phyloP scores from a whole-genome alignment of 2,329 filamentous ascomycete species.

The Aspergillus felis region DNA sequence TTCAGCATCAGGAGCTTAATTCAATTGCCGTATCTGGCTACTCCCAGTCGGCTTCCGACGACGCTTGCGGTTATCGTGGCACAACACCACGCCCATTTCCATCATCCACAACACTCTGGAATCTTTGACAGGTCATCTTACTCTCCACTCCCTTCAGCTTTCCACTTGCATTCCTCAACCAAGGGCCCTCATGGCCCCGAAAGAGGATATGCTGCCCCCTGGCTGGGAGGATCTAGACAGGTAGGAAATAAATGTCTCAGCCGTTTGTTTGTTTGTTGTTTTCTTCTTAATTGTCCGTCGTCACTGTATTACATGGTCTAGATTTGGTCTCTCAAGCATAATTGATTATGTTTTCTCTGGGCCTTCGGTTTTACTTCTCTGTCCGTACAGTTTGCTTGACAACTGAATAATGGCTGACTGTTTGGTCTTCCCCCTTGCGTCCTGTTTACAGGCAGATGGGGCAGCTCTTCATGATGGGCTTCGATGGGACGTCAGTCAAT shows the following conservation, averaged over 20 bases:
- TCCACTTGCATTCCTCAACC: constrained; percentile 29
- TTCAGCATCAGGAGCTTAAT: constrained; percentile 10
- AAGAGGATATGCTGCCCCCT: constrained; percentile 39
- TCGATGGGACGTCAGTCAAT: constrained; percentile 61
- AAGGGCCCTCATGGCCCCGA: constrained; percentile 37
- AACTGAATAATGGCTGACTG: constrained; percentile 27
- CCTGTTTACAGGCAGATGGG: constrained; percentile 61
- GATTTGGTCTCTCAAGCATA: not conserved
- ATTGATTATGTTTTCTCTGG: not conserved
- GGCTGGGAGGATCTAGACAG: constrained; percentile 40
- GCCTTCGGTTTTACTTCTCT: not conserved
- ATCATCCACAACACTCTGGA: constrained; percentile 4
- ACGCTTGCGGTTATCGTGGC: constrained; percentile 9
- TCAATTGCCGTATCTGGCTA: constrained; percentile 15
- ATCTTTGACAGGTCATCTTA: not conserved
- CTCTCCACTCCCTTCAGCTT: constrained; percentile 2
- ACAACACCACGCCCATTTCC: not conserved
- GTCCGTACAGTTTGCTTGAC: not conserved
- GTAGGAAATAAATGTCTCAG: constrained; percentile 26
- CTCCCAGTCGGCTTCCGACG: constrained; percentile 11
- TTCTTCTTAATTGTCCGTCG: constrained; percentile 32
- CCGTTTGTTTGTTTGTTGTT: constrained; percentile 8
- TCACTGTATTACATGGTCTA: not conserved
- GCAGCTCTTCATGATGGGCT: constrained; percentile 64
- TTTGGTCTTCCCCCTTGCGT: constrained; percentile 58